Conservation (phyloP, 2,329 filamentous ascomycete species). For the Trichoderma simmonsii region DNA sequence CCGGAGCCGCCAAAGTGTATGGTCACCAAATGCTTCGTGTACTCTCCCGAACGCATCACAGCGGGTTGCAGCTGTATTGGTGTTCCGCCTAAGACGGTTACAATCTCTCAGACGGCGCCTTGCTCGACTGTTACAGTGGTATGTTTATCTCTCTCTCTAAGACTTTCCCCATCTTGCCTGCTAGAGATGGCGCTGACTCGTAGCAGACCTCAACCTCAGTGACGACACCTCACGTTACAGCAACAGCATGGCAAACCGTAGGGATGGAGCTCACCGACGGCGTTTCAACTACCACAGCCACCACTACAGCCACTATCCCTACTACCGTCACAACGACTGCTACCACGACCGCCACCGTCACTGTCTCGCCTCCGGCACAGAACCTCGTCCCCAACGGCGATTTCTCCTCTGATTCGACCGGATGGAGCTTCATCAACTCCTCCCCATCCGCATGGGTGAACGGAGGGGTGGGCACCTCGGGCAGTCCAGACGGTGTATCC, state of each 20-base stretch:
- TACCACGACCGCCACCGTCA: not conserved
- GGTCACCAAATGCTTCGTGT: slow-evolving; percentile 24
- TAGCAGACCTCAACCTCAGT: slow-evolving; percentile 4
- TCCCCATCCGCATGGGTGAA: not conserved
- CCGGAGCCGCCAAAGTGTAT: slow-evolving; percentile 23
- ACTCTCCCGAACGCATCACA: slow-evolving; percentile 25
- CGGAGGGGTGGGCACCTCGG: not conserved
- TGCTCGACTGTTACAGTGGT: slow-evolving; percentile 20
- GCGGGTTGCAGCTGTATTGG: slow-evolving; percentile 27
- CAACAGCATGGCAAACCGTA: slow-evolving; percentile 5
- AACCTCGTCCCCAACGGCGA: slow-evolving; percentile 14
- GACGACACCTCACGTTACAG: not conserved
- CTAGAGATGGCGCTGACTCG: not conserved
- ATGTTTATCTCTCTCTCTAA: not conserved
- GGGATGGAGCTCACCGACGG: not conserved
- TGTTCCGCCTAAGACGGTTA: slow-evolving; percentile 25
- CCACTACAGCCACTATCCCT: not conserved
- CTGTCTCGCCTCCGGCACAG: not conserved
- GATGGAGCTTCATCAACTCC: not conserved
- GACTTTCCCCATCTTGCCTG: not conserved
- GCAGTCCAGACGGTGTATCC: not conserved
- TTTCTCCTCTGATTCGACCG: not conserved
- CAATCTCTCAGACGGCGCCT: slow-evolving; percentile 18
- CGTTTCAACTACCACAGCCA: not conserved
- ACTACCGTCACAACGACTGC: not conserved